phyloP scores from a whole-genome alignment of 2,329 filamentous ascomycete genomes.

The Gnomoniopsis sp. region DNA sequence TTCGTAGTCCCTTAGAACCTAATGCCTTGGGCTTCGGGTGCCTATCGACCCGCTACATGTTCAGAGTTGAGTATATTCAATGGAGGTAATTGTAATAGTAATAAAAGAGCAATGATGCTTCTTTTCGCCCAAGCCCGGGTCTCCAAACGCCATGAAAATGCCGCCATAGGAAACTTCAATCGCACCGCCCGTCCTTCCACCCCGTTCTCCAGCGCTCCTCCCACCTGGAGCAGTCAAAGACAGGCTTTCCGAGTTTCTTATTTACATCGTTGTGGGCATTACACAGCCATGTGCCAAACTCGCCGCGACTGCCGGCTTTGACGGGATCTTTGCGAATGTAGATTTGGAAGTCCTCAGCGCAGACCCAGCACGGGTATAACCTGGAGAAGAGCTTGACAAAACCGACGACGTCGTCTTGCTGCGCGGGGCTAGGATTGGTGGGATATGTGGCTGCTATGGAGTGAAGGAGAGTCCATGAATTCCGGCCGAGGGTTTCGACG shows the following conservation, averaged over 20 bases:
- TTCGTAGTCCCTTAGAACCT: too few relatives aligned
- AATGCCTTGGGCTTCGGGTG: too few relatives aligned
- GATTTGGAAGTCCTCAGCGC: slow-evolving; percentile 82
- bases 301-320: slow-evolving; percentile 53
- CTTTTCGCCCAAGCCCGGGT: background rate
- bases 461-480: slow-evolving; percentile 91
- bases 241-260: slow-evolving; percentile 81
- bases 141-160: slow-evolving; percentile 8
- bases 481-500: slow-evolving; percentile 80
- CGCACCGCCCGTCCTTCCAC: slow-evolving; percentile 68
- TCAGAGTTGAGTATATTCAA: slow-evolving; percentile 5
- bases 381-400: slow-evolving; percentile 82
- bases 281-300: slow-evolving; percentile 81
- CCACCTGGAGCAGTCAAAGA: slow-evolving; percentile 88
- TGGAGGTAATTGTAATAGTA: too few relatives aligned
- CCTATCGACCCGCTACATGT: background rate
- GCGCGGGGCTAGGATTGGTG: slow-evolving; percentile 56
- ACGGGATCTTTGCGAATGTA: slow-evolving; percentile 77
- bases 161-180: slow-evolving; percentile 31
- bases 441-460: slow-evolving; percentile 88
- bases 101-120: slow-evolving; percentile 15
- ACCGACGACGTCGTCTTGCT: slow-evolving; percentile 72
- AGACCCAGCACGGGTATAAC: slow-evolving; percentile 93
- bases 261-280: slow-evolving; percentile 87
- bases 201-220: slow-evolving; percentile 93